Evolutionary conservation across 2,329 filamentous ascomycete species (phyloP), one percentile per base, ranked within the genome.

Genomic region (Orbilia blumenaviensis): DNA sequence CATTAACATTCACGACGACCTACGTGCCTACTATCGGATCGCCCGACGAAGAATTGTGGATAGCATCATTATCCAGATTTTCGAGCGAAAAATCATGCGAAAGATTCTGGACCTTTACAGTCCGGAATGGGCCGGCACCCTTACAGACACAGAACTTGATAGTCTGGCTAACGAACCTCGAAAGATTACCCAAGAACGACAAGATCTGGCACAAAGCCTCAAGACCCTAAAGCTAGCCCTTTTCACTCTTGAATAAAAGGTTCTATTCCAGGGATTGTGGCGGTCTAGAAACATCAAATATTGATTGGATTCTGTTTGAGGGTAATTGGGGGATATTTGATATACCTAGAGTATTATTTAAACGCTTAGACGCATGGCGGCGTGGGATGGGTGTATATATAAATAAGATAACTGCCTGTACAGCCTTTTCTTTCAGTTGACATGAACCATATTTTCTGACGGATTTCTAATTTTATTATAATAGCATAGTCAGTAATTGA

Each of bases 41-140:
- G 56, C 66, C 2, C 54, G 66, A 9, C 66, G 66, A n/a, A 44
- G 66, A 12, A 56, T 71, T 12, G 66, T 71, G 4, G 66, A 71
- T 44, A 16, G 32, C 16, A 71, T 71, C 23, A 71, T 71, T 2
- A 27, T 71, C 4, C 66, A 71, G 44, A 46, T 71, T 6, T 71
- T 71, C 25, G 66, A 71, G 23, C 56, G 66, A 2, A 71, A 71
- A 16, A 32, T 71, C 3, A 21, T 71, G 10, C 66, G 66, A 3
- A 32, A 29, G 29, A 5, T 71, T 7, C 56, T 54, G 1, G 23
- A 56, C 1, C 29, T 71, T 6, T 63, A 71, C 14, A 25, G 56
- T 46, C 27, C 66, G 1, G 27, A 46, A 3, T 63, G 56, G 66
- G 56, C 29, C 2, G 3, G n/a, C 3, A 25, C 12, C n/a, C 12